Evolutionary conservation across 1,284 basidiomycete genomes (phyloP).

Genomic region (Microbotryum silenes-acaulis): DNA sequence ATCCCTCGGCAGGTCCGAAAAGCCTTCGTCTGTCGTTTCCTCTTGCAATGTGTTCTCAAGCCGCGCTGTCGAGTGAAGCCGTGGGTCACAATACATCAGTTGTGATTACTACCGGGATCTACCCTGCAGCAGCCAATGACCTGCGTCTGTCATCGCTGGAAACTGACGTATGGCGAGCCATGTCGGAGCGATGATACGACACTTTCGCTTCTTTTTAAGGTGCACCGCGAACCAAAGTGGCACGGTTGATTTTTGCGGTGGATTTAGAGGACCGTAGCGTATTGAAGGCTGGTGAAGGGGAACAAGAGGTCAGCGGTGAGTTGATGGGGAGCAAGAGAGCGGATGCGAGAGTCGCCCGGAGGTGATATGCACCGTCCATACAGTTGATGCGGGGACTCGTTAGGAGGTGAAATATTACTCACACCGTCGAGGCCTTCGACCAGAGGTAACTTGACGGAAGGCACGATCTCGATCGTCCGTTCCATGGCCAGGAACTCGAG

Average conservation of each 20-base stretch:
- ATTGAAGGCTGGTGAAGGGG: neutral
- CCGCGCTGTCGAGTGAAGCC: conserved; percentile 51
- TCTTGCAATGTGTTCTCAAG: conserved; percentile 51
- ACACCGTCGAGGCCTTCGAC: conserved; percentile 26
- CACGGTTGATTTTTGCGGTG: conserved; percentile 70
- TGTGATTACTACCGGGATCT: neutral
- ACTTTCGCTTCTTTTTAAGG: conserved; percentile 87
- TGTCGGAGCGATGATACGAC: conserved; percentile 75
- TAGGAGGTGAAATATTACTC: neutral
- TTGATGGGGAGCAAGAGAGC: neutral
- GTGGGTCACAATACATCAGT: too few species aligned
- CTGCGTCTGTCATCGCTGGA: neutral
- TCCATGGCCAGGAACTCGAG: conserved; percentile 28
- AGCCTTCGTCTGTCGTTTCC: conserved; percentile 37
- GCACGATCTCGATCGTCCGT: conserved; percentile 26
- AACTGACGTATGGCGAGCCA: conserved; percentile 78
- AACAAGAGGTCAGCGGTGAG: too few species aligned
- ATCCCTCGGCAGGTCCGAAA: conserved; percentile 51
- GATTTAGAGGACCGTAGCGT: conserved; percentile 79
- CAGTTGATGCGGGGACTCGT: too few species aligned
- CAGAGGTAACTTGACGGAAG: conserved; percentile 19
- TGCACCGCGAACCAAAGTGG: conserved; percentile 94
- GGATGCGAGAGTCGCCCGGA: neutral
- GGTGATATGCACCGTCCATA: neutral
- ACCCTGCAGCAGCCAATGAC: neutral